A percentile compares a stretch with the other conserved stretches of the same genome.
These are phyloP conservation scores for Margaritispora aquatica DNA, from an alignment of 495 filamentous ascomycete genomes.

Conservation along the genomic window DNA sequence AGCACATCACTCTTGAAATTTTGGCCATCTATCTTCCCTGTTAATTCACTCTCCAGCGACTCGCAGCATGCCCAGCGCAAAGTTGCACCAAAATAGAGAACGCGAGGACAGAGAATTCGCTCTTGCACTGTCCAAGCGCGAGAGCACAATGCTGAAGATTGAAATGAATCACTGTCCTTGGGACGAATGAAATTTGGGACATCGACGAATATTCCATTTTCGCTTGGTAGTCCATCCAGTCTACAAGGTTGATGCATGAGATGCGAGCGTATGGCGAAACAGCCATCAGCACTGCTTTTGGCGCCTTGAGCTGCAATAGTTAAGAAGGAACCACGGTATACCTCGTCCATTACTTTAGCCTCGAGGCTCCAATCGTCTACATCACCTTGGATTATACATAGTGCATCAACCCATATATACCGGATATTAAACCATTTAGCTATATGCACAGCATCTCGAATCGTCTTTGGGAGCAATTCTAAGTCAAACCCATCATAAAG, in stretches of 20 bases:
- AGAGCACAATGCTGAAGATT: background rate
- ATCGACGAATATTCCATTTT: background rate
- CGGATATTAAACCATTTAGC: slow-evolving; percentile 19
- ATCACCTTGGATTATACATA: slow-evolving; percentile 29
- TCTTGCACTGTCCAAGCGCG: slow-evolving; percentile 22
- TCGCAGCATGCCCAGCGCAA: background rate
- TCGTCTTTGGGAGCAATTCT: slow-evolving; percentile 14
- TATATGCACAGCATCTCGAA: slow-evolving; percentile 28
- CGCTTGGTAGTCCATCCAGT: background rate
- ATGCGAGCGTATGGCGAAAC: background rate
- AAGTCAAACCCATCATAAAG: background rate
- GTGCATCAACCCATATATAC: slow-evolving; percentile 30
- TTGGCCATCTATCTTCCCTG: background rate
- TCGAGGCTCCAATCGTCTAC: slow-evolving; percentile 21
- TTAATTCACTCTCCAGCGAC: background rate
- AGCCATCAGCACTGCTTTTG: background rate
- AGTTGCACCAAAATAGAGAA: slow-evolving; percentile 10
- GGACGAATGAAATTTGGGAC: background rate
- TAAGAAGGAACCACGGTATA: slow-evolving; percentile 22
- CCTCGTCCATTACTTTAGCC: slow-evolving; percentile 22
- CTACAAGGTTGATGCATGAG: background rate
- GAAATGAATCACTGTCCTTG: background rate
- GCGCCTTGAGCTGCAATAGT: slow-evolving; percentile 20
- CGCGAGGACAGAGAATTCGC: slow-evolving; percentile 10
- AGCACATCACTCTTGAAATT: background rate